phyloP scores from a whole-genome alignment of 352 stramenopile species.

The Phytopythium kandeliae region DNA sequence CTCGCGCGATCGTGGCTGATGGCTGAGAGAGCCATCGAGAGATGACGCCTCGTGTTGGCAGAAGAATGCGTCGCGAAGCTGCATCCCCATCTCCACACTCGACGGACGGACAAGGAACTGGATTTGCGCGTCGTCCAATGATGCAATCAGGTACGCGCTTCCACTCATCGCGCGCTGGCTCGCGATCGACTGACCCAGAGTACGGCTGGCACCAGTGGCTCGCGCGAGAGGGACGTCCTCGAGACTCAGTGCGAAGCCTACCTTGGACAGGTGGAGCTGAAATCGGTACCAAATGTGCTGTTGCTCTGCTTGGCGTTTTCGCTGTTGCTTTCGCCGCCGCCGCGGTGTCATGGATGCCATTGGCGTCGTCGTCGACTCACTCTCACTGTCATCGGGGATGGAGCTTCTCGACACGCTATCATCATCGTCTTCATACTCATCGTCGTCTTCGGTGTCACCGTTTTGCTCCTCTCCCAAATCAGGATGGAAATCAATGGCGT shows the following conservation, averaged over 20 bases:
- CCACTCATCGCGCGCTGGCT: slow-evolving; percentile 5
- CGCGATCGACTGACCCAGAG: not conserved
- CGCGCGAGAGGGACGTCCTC: slow-evolving; percentile 20
- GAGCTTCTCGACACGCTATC: slow-evolving; percentile 14
- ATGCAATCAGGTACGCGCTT: slow-evolving; percentile 30
- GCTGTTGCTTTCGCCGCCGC: slow-evolving; percentile 3
- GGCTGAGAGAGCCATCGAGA: slow-evolving; percentile 8
- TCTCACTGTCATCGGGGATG: slow-evolving; percentile 5
- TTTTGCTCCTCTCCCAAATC: slow-evolving; percentile 11
- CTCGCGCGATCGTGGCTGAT: not conserved
- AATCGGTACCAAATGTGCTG: slow-evolving; percentile 82
- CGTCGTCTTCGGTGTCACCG: slow-evolving; percentile 12
- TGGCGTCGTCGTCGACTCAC: not conserved
- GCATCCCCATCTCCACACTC: slow-evolving; percentile 62
- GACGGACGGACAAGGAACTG: slow-evolving; percentile 63
- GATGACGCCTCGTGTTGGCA: slow-evolving; percentile 23
- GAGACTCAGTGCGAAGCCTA: slow-evolving; percentile 44
- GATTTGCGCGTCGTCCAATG: slow-evolving; percentile 61
- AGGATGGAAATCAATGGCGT: slow-evolving; percentile 79
- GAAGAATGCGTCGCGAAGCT: slow-evolving; percentile 67
- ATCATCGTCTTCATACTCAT: slow-evolving; percentile 7
- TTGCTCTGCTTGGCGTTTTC: slow-evolving; percentile 27
- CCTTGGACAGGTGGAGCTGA: slow-evolving; percentile 48
- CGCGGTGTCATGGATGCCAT: slow-evolving; percentile 12
- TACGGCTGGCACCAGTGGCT: not conserved